These are phyloP conservation scores for Trypanosoma theileri DNA, from an alignment of 208 protist genomes.

Conservation along the genomic window DNA sequence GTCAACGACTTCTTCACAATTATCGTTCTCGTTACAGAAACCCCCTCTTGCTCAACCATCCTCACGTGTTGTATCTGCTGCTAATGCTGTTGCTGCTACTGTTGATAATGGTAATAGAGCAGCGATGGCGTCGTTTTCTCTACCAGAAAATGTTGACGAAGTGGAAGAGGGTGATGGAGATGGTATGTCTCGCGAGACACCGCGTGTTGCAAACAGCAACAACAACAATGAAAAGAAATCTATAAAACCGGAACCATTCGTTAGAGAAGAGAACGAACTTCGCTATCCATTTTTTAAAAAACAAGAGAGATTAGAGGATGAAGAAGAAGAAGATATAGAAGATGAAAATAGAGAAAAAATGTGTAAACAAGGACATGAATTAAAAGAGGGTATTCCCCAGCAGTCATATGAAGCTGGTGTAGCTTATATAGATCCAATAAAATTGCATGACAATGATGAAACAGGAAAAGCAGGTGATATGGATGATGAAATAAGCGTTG, in stretches of 20 bases:
- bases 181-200: background rate
- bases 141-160: background rate
- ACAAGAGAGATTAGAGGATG: background rate
- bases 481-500: slow-evolving; percentile 31
- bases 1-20: slow-evolving; percentile 9
- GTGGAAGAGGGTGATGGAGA: background rate
- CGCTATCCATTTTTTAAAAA: slow-evolving; percentile 8
- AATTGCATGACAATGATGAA: background rate
- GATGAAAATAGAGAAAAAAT: background rate
- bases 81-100: background rate
- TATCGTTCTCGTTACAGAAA: slow-evolving; percentile 16
- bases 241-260: slow-evolving; percentile 5
- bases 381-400: background rate
- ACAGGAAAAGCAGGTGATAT: slow-evolving; percentile 7
- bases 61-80: background rate
- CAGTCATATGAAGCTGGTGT: background rate
- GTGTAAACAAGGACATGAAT: background rate
- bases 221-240: background rate
- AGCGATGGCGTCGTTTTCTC: background rate
- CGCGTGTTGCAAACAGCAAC: background rate
- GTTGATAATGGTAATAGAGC: background rate
- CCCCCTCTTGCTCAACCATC: slow-evolving; percentile 27
- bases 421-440: background rate
- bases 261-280: slow-evolving; percentile 6
- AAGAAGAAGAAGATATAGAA: slow-evolving; percentile 1